Conservation (phyloP, 2,329 filamentous ascomycete genomes). For the Pestalotiopsis sp. region DNA sequence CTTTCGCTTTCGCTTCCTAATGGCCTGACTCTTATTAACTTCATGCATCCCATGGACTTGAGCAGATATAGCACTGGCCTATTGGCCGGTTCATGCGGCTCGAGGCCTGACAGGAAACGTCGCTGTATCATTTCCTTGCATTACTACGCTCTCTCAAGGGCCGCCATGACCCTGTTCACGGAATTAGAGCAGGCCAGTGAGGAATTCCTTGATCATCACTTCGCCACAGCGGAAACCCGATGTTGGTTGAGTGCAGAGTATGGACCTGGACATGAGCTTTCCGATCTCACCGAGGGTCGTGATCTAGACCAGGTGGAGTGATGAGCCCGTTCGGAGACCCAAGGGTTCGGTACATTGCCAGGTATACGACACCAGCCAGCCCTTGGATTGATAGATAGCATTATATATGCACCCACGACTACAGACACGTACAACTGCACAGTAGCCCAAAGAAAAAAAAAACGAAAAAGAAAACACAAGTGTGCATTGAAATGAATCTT, state of each 20-base stretch:
- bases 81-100: not conserved
- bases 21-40: not conserved
- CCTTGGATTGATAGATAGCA: too few species aligned
- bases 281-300: too few species aligned
- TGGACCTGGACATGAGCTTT: not conserved
- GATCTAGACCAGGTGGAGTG: too few species aligned
- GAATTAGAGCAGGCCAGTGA: not conserved
- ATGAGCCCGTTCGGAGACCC: too few species aligned
- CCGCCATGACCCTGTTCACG: not conserved
- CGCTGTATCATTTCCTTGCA: not conserved
- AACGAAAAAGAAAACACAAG: too few species aligned
- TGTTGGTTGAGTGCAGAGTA: not conserved
- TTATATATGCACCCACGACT: too few species aligned
- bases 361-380: too few species aligned
- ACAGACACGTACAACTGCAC: too few species aligned
- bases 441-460: too few species aligned
- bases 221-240: not conserved
- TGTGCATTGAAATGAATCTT: too few species aligned
- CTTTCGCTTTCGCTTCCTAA: not conserved
- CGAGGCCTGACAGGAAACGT: not conserved
- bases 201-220: not conserved
- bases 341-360: too few species aligned
- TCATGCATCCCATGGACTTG: not conserved
- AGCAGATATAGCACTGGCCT: not conserved
- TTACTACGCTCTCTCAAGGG: not conserved